Base-by-base conservation (phyloP, 2,329 filamentous ascomycete species). In the Cadophora sp. region DNA sequence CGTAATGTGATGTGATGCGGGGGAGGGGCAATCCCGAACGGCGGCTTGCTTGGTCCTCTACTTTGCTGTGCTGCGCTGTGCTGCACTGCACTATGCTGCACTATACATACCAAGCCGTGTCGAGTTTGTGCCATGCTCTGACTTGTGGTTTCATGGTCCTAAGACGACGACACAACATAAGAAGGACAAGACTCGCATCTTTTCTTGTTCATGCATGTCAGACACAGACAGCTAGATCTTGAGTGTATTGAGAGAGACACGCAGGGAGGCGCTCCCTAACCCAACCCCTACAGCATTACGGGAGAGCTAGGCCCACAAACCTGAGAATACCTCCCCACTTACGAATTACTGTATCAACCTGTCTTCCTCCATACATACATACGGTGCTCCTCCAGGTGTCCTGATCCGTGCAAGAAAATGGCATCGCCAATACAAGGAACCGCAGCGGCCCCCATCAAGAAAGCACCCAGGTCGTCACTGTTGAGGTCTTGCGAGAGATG, bases 401-500 rank as follows among this genome's bases (percentile, higher is more conserved):
- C 16, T 43, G 19, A 8, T 22, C 19, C 14, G n/a, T 48, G n/a
- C 59, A 50, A 31, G 1, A 62, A 48, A 26, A 55, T 55, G 61
- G 50, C 61, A 24, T 63, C 61, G 29, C 40, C 61, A 37, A 9
- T 24, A 4, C 24, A 48, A 22, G 40, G 40, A 48, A 55, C 46
- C 7, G 48, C 22, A 7, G 27, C 61, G 4, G 24, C 27, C 26
- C 61, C 61, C 2, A 31, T 63, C 14, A 63, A 63, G 22, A 63
- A 63, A 16, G 48, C 61, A 37, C 61, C 61, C 2, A 22, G 61
- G n/a, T 63, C 61, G 12, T 63, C 61, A 14, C 43, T 63, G 8
- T 55, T 63, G 14, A 26, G 61, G 22, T 51, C 61, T 16, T 63
- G 61, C 12, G 61, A 63, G 12, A 51, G 61, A 27, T 63, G 61